Base-by-base conservation (phyloP, 78 protist genomes). In the Mastigamoeba balamuthi region DNA sequence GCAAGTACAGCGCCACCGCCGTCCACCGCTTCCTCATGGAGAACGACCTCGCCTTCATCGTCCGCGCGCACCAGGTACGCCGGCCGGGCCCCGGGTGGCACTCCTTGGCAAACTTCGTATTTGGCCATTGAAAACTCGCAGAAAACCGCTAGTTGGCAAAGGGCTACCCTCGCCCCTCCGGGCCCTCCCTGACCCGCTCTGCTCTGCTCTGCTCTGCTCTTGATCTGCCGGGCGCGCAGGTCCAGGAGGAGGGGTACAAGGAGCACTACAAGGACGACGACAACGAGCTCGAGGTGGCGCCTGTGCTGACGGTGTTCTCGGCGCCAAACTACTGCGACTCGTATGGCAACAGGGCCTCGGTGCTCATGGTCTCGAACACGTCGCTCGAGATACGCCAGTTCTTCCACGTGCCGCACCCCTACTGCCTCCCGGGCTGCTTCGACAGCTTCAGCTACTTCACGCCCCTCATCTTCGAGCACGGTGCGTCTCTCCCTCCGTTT, bases 271-370 rank as follows among this genome's bases (percentile, higher is more conserved):
- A 82, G 80, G 65, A 72, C 69, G 84, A 68, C 33, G 63, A 81
- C 3, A 94, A 88, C 37, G 93, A 90, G n/a, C 94, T 97, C 80
- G n/a, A n/a, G n/a, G n/a, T n/a, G n/a, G 99, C 99, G 38, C 70
- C 98, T 9, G 95, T 96, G 39, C 96, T 97, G 48, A 95, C 98
- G 10, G 35, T 97, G 39, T 97, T 97, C 70, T 94, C 98, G 8
- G 98, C 98, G 1, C 99, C 99, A 28, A 96, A 97, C 82, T 97
- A 97, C 79, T 83, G 92, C 65, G 99, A 96, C 72, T 80, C 88
- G 23, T 97, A 96, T 76, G 75, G 82, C 70, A 97, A 97, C 86
- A 95, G 94, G 84, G 99, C 88, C 37, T 17, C 58, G 33, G 33
- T 48, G 33, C 17, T 48, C 33, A 48, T 17, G 58, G 17, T 25